Evolutionary conservation across 2,329 filamentous ascomycete species (phyloP).

Genomic region (Fusarium duplospermum): DNA sequence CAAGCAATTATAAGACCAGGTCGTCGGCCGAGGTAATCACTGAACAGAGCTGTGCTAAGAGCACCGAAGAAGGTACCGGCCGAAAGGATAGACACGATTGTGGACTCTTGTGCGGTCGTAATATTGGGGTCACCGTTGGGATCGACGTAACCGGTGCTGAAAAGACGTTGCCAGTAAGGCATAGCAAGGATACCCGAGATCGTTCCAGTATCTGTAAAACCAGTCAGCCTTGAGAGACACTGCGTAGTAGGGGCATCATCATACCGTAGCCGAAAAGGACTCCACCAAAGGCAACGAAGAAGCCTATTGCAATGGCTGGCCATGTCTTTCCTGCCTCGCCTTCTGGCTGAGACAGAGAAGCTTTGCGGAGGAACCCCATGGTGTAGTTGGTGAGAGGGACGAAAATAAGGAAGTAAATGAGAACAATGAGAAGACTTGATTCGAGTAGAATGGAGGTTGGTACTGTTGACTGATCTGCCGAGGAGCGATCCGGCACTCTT

Average conservation of each 20-base stretch:
- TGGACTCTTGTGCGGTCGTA: constrained; percentile 66
- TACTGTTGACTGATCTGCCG: neutral
- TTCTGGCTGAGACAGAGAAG: neutral
- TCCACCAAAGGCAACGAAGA: constrained; percentile 15
- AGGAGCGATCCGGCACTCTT: neutral
- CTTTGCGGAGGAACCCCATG: neutral
- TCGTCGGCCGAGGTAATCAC: constrained; percentile 72
- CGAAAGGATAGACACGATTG: constrained; percentile 79
- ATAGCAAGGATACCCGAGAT: constrained; percentile 59
- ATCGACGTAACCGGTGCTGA: constrained; percentile 41
- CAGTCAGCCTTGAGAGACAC: neutral
- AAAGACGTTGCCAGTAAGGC: constrained; percentile 57
- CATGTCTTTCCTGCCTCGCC: neutral
- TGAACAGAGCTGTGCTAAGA: constrained; percentile 66
- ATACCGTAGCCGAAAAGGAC: constrained; percentile 37
- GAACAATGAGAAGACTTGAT: neutral
- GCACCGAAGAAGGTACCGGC: constrained; percentile 77
- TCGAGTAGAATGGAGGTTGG: neutral
- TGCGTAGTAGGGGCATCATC: neutral
- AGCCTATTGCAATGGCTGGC: neutral
- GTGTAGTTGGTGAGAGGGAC: neutral
- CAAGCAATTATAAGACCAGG: constrained; percentile 68
- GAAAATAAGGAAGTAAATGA: neutral
- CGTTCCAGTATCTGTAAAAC: constrained; percentile 65
- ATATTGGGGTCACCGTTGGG: constrained; percentile 46